Evolutionary conservation across 2,329 filamentous ascomycete species (phyloP), one percentile per base, ranked within the genome.

Genomic region (Escovopsis weberi): DNA sequence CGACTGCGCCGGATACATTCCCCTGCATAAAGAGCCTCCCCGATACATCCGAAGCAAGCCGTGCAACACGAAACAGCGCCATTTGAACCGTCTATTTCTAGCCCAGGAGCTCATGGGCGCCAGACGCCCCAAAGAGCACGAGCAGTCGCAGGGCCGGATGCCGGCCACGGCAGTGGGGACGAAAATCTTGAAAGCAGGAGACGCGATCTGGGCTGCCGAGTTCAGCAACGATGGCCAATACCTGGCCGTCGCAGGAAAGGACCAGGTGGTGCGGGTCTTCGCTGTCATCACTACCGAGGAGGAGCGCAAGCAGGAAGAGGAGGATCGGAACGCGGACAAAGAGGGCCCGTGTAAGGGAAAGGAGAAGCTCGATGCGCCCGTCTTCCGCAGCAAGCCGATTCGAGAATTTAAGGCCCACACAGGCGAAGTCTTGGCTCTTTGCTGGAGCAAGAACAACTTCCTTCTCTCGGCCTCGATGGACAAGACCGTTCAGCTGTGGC

Each of bases 381-480:
- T 98, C 1, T 96, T 98, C 56, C 78, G 79, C 48, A 75, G 76
- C 40, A 82, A 84, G 53, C 85, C 88, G 0, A 59, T 85, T 9
- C 75, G 80, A 43, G 83, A 94, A 55, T 95, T 91, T 50, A 66
- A 74, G 42, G 88, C 87, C 4, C 91, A 98, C 57, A 81, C 77
- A 0, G 80, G 82, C 12, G 88, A 93, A 51, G 78, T 98, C 6
- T 65, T 98, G 49, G 89, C 94, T 57, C 61, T 98, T 46, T 94
- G 85, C 59, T 98, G 91, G 91, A 96, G 89, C 66, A 98, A 96
- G 70, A 98, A 98, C 62, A 94, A 94, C 59, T 98, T 98, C 52
- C 63, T 98, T 26, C 69, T 98, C 12, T 95, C 89, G 4, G 93
- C 88, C 0, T 94, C 88, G 0, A 95, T 96, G 87, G 91, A 98